Evolutionary conservation across 768 basidiomycete genomes (phyloP).

Genomic region (Mycena leptocephala): DNA sequence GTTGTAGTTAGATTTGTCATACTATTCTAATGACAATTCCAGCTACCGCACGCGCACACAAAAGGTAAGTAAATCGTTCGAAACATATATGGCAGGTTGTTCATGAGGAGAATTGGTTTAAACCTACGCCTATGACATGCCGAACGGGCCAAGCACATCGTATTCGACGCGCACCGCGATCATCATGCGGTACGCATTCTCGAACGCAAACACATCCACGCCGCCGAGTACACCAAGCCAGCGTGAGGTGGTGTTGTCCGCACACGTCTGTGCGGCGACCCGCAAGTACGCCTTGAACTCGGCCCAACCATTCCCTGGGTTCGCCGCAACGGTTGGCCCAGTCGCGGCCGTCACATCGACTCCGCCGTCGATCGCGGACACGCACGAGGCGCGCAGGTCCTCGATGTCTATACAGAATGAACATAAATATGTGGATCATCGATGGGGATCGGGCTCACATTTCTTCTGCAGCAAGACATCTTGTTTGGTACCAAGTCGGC

Average conservation of each 20-base stretch:
- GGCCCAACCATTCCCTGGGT: neutral
- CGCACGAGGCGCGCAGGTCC: slow-evolving; percentile 7
- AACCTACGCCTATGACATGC: neutral
- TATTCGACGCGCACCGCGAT: slow-evolving; percentile 1
- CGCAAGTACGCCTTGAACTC: neutral
- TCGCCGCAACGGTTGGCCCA: slow-evolving; percentile 6
- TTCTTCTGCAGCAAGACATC: too few relatives aligned
- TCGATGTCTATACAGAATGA: neutral
- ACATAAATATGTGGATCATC: too few relatives aligned
- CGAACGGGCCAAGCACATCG: neutral
- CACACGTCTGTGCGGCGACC: neutral
- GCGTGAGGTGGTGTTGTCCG: too few relatives aligned
- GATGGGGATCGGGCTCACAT: too few relatives aligned
- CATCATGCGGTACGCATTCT: too few relatives aligned
- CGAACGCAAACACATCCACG: too few relatives aligned
- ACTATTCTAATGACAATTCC: neutral
- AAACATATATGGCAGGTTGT: neutral
- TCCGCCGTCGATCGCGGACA: neutral
- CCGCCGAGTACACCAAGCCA: too few relatives aligned
- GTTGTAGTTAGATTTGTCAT: neutral
- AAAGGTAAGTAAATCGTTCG: neutral
- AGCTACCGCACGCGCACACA: neutral
- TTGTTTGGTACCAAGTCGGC: too few relatives aligned
- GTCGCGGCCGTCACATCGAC: too few relatives aligned
- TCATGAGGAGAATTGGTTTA: neutral